These are phyloP conservation scores for Moringa oleifera DNA, from an alignment of 345 rosid genomes.

Conservation along the genomic window DNA sequence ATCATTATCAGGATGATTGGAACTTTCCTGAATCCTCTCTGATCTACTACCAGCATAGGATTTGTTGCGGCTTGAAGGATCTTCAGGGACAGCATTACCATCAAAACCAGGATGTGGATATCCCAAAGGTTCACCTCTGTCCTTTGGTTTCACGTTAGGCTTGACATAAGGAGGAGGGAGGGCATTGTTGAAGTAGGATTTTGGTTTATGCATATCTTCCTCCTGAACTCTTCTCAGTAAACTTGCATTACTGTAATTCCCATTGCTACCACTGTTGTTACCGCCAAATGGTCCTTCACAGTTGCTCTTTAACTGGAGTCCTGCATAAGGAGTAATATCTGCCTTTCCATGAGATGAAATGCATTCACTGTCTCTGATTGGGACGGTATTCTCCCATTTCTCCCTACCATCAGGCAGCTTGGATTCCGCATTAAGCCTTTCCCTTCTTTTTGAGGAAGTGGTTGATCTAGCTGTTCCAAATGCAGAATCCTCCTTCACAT, in stretches of 20 bases:
- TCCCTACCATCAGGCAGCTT: constrained; percentile 34
- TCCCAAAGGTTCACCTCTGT: constrained; percentile 23
- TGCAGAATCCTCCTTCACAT: constrained; percentile 33
- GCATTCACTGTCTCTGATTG: constrained; percentile 24
- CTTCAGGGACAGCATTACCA: constrained; percentile 21
- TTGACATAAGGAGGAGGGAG: constrained; percentile 80
- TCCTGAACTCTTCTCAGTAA: constrained; percentile 28
- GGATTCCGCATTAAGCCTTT: constrained; percentile 20
- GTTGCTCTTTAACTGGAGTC: constrained; percentile 21
- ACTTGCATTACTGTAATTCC: constrained; percentile 18
- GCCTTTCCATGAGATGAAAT: constrained; percentile 19
- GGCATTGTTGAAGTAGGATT: constrained; percentile 31
- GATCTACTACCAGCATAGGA: constrained; percentile 15
- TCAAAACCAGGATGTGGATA: constrained; percentile 24
- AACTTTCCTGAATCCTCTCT: constrained; percentile 26
- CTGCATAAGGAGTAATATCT: constrained; percentile 21
- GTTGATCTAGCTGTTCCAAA: constrained; percentile 39
- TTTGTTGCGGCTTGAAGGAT: constrained; percentile 27
- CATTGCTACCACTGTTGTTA: constrained; percentile 23
- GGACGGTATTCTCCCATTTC: constrained; percentile 38
- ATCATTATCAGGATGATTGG: constrained; percentile 24
- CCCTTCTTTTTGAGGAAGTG: constrained; percentile 39
- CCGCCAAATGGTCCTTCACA: constrained; percentile 22
- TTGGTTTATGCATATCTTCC: constrained; percentile 35
- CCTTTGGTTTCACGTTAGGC: constrained; percentile 40